phyloP scores from a whole-genome alignment of 768 basidiomycete species.

The Naematelia encephala region DNA sequence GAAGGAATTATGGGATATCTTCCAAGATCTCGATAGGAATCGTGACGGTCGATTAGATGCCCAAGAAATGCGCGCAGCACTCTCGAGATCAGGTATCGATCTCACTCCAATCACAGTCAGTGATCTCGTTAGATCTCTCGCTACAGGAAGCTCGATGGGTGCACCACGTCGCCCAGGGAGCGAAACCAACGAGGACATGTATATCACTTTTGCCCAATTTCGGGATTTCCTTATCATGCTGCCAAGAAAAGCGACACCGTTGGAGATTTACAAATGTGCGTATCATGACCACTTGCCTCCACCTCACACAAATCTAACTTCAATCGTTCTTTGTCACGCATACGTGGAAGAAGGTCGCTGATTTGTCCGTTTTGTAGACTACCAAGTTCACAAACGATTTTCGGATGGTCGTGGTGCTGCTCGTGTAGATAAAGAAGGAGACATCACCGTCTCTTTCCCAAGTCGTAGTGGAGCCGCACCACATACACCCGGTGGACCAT shows the following conservation, averaged over 20 bases:
- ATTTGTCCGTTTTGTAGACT: constrained; percentile 42
- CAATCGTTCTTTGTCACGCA: not conserved
- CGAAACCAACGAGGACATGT: constrained; percentile 49
- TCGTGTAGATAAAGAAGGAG: constrained; percentile 86
- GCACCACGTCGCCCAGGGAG: not conserved
- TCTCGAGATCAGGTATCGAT: constrained; percentile 71
- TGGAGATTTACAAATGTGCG: constrained; percentile 68
- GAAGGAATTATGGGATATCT: constrained; percentile 79
- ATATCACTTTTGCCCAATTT: constrained; percentile 77
- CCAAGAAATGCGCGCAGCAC: constrained; percentile 60
- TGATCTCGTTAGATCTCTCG: constrained; percentile 77
- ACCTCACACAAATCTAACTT: too few species aligned
- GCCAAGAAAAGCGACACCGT: constrained; percentile 72
- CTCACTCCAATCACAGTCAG: constrained; percentile 66
- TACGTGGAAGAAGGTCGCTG: not conserved
- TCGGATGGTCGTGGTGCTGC: constrained; percentile 70
- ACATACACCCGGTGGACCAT: not conserved
- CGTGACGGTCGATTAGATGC: constrained; percentile 77
- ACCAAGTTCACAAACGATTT: constrained; percentile 50
- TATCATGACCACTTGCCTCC: too few species aligned
- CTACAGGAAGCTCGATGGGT: constrained; percentile 39
- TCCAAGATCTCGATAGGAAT: constrained; percentile 87
- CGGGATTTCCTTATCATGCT: constrained; percentile 83
- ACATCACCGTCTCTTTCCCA: constrained; percentile 50
- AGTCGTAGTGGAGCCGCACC: constrained; percentile 18